phyloP scores from a whole-genome alignment of 176 grass and related monocot species.

The Triticum aestivum region IWGSC_CS_RefSeq_v2.1 NC_057809.1:90974573-90975072 shows the following conservation, averaged over 20 bases:
- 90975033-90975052: background rate
- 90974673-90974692: conserved; percentile 9
- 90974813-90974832: conserved; percentile 68
- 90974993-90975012: background rate
- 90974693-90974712: conserved; percentile 26
- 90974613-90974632: conserved; percentile 74
- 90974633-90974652: conserved; percentile 80
- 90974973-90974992: background rate
- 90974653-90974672: conserved; percentile 23
- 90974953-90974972: conserved; percentile 7
- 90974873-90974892: background rate
- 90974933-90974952: conserved; percentile 26
- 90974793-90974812: conserved; percentile 63
- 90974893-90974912: background rate
- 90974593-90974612: conserved; percentile 97
- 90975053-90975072: background rate
- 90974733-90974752: conserved; percentile 84
- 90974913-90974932: conserved; percentile 12
- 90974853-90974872: background rate
- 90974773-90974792: conserved; percentile 90
- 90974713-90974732: background rate
- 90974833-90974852: background rate
- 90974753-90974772: conserved; percentile 68
- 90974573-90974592: conserved; percentile 95
- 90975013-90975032: background rate